Percentiles rank a stretch among this genome's conserved stretches.
Conservation (phyloP, 306 rosid genomes). For the Fagus crenata region DNA sequence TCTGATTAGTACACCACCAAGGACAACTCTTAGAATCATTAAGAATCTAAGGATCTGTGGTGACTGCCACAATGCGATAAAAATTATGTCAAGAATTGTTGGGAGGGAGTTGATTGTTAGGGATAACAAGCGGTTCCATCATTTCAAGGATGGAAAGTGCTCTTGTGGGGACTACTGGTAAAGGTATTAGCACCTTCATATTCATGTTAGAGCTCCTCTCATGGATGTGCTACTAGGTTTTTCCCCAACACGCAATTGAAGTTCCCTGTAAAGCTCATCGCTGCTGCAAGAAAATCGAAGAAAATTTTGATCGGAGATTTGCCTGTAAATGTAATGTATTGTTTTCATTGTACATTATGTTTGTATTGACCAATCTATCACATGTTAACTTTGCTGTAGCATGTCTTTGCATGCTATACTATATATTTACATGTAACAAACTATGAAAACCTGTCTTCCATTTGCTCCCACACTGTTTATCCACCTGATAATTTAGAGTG, state of each 20-base stretch:
- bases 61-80: constrained; percentile 93
- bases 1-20: constrained; percentile 89
- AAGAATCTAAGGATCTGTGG: constrained; percentile 95
- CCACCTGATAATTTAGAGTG: no score
- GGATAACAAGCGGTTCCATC: constrained; percentile 95
- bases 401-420: no score
- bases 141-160: constrained; percentile 84
- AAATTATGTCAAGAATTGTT: constrained; percentile 82
- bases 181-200: constrained; percentile 17
- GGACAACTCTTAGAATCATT: constrained; percentile 91
- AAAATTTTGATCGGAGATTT: background rate
- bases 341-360: constrained; percentile 14
- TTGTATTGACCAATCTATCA: background rate
- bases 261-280: constrained; percentile 7
- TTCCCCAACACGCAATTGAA: background rate
- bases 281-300: constrained; percentile 13
- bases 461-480: background rate
- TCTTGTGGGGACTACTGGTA: constrained; percentile 95
- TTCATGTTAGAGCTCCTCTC: constrained; percentile 27
- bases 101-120: constrained; percentile 93
- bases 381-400: background rate
- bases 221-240: constrained; percentile 21
- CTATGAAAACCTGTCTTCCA: background rate
- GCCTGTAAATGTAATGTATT: background rate
- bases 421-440: no score